A percentile compares a stretch with the other conserved stretches of the same genome.
phyloP scores from a whole-genome alignment of 2,329 filamentous ascomycete species.

The Apiospora marii region DNA sequence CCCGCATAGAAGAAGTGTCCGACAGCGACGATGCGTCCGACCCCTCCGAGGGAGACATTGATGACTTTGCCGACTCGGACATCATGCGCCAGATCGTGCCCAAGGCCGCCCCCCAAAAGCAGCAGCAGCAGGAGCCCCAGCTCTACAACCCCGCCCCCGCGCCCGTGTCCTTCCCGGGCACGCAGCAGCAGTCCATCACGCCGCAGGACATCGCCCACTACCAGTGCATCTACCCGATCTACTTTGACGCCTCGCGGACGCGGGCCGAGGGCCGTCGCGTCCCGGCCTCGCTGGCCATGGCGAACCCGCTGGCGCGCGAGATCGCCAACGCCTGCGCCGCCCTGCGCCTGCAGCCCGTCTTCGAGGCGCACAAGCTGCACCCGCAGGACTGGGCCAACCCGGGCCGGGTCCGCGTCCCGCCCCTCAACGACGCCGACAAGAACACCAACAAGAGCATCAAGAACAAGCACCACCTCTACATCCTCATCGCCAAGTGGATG shows the following conservation, averaged over 20 bases:
- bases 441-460: conserved; percentile 58
- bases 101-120: conserved; percentile 42
- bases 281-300: conserved; percentile 72
- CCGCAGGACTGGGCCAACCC: conserved; percentile 99
- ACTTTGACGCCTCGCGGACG: conserved; percentile 83
- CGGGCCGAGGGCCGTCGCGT: conserved; percentile 86
- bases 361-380: conserved; percentile 92
- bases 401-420: conserved; percentile 77
- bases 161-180: conserved; percentile 32
- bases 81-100: conserved; percentile 58
- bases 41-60: conserved; percentile 86
- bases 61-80: conserved; percentile 66
- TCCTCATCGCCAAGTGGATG: conserved; percentile 80
- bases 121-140: conserved; percentile 37
- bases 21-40: conserved; percentile 74
- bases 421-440: conserved; percentile 54
- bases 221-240: conserved; percentile 92
- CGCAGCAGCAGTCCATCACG: conserved; percentile 50
- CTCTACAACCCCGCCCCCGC: conserved; percentile 31
- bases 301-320: conserved; percentile 86
- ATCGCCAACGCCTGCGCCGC: conserved; percentile 85
- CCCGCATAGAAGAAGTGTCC: conserved; percentile 90
- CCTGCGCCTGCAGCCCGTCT: conserved; percentile 75
- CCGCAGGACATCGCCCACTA: conserved; percentile 73
- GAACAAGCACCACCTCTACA: conserved; percentile 87